phyloP scores from a whole-genome alignment of 768 basidiomycete species.

The Gymnopilus junonius region DNA sequence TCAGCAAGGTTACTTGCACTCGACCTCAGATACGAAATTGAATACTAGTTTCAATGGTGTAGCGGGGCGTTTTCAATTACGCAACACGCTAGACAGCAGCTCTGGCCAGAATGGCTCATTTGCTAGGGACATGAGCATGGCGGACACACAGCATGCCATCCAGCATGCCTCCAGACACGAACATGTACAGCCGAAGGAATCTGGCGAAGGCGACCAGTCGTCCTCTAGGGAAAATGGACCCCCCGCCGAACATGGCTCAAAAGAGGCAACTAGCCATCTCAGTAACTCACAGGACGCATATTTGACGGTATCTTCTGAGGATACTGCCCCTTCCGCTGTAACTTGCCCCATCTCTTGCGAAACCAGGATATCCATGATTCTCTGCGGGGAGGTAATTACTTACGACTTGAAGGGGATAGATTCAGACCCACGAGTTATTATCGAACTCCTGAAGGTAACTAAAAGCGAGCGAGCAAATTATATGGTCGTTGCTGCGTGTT shows the following conservation, averaged over 20 bases:
- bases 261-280: background rate
- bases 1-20: background rate
- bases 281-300: background rate
- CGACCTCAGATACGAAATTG: background rate
- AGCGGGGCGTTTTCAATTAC: background rate
- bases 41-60: background rate
- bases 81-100: background rate
- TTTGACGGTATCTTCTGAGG: slow-evolving; percentile 2
- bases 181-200: background rate
- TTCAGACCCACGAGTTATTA: slow-evolving; percentile 47
- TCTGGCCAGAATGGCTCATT: background rate
- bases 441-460: slow-evolving; percentile 48
- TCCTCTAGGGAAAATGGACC: background rate
- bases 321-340: slow-evolving; percentile 6
- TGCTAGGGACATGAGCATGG: background rate
- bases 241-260: background rate
- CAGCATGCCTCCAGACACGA: background rate
- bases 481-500: slow-evolving; percentile 58
- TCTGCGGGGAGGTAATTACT: slow-evolving; percentile 44
- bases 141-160: background rate
- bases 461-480: slow-evolving; percentile 55
- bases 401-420: slow-evolving; percentile 48
- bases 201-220: background rate
- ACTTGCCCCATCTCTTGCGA: slow-evolving; percentile 26
- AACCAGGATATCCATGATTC: slow-evolving; percentile 34